Evolutionary conservation across 1,139 yeast genomes (phyloP), one percentile per base, ranked within the genome.

Genomic region (Lodderomyces parapsilosis): DNA sequence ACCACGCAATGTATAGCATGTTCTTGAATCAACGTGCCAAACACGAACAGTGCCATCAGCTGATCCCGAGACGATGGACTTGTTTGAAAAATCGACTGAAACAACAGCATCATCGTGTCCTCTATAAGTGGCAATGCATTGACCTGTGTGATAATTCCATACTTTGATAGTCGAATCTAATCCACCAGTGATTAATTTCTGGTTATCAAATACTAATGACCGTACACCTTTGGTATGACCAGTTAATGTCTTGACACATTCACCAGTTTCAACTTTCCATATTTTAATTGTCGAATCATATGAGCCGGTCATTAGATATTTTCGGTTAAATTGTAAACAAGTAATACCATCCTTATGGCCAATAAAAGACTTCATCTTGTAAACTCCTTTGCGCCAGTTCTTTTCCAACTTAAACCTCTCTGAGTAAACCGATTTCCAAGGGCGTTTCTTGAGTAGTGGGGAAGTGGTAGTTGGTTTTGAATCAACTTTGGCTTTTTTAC

Each of bases 101-200:
- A 87, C 74, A 4, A 93, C 96, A 37, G 89, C 83, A 56, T 86
- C 95, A 41, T 84, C 85, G 63, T 93, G 98, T 3, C 98, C 98
- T 35, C 94, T 72, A 63, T 93, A 90, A 0, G 98, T 90, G 18
- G 96, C 87, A 22, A 93, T 82, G 58, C 97, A 91, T 59, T 86
- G 87, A 31, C 99, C 99, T 0, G 96, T 89, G 50, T 86, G 86
- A 65, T 88, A 89, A 64, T 91, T 90, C 99, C 99, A 93, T 25
- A 93, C 95, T 54, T 91, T 85, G 48, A 93, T 89, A 0, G 96
- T 90, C 41, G 85, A 78, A 64, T 93, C 99, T 60, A 89, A 72
- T 1, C 96, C 91, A 14, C 96, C 97, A 2, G 97, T 86, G 39
- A 93, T 89, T 42, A 93, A 74, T 62, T 93, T 93, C 53, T 85